Evolutionary conservation across 345 rosid genomes (phyloP), one percentile per base, ranked within the genome.

Genomic region (Boechera retrofracta): DNA sequence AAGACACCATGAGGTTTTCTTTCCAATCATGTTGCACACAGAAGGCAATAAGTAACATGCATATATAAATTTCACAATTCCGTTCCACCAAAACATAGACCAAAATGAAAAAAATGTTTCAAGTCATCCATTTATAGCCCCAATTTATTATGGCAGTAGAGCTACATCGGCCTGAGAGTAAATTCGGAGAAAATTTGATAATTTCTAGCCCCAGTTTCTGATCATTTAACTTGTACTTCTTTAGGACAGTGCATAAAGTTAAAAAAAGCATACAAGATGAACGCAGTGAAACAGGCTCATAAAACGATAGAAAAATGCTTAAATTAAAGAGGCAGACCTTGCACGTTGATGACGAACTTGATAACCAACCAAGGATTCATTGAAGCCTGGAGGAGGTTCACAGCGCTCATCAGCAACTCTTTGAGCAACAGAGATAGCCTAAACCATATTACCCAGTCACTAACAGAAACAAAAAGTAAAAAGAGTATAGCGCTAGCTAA

Each of bases 341-440:
- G 97, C 94, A 76, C 89, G 91, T 74, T 94, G 93, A 72, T 90
- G 91, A 79, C 97, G 97, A 86, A 94, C 98, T 91, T 94, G 98
- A 89, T 91, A 94, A 79, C 97, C 98, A 84, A 91, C 91, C 86
- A 90, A 73, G 70, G 97, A 91, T 77, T 91, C 89, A 81, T 73
- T 75, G 36, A 82, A 83, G 87, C 98, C 98, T 45, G 97, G 96
- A 51, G 89, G 82, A 80, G 87, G 80, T 86, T 91, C 98, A 80
- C 89, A 89, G 29, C 96, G 97, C 85, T 94, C 97, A 77, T 91
- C 92, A 63, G 94, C 89, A 84, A 91, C 97, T 82, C 97, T 89
- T 83, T 90, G 96, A 72, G 98, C 97, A 67, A 94, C 98, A 73
- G 97, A 91, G 82, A 89, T 89, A 85, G 98, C 97, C 98, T 94